A percentile compares a stretch with the other conserved stretches of the same genome.
These are phyloP conservation scores for Eragrostis nindensis DNA, from an alignment of 176 grass and related monocot species.

Conservation along the genomic window DNA sequence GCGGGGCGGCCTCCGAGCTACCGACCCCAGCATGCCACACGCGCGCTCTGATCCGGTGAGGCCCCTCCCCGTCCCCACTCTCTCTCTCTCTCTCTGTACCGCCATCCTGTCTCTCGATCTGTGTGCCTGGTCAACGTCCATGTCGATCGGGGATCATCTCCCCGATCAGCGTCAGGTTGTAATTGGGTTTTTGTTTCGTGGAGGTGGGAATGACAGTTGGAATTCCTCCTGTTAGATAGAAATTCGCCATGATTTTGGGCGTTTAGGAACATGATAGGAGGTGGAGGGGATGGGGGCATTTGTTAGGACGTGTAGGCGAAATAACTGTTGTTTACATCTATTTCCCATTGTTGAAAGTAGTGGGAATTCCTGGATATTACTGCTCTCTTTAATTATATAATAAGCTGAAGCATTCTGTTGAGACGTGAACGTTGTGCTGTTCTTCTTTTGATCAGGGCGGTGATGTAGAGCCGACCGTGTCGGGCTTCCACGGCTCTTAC, in stretches of 20 bases:
- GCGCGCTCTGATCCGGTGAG: constrained; percentile 37
- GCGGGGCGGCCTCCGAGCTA: not conserved
- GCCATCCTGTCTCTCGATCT: not conserved
- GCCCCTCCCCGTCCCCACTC: not conserved
- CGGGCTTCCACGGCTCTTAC: not conserved
- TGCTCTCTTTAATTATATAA: not conserved
- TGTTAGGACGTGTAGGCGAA: not conserved
- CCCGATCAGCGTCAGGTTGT: not conserved
- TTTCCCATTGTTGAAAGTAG: not conserved
- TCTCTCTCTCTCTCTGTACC: not conserved
- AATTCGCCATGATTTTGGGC: not conserved
- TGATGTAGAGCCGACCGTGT: not conserved
- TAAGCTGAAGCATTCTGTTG: not conserved
- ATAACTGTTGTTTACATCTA: not conserved
- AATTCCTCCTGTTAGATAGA: not conserved
- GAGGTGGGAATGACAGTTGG: not conserved
- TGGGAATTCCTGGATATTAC: not conserved
- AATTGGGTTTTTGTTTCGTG: not conserved
- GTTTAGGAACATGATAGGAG: not conserved
- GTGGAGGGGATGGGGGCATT: not conserved
- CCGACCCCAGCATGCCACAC: constrained; percentile 27
- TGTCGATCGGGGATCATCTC: not conserved
- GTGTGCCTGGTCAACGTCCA: not conserved
- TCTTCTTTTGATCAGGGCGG: constrained; percentile 6
- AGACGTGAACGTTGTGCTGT: constrained; percentile 4